A percentile compares a stretch with the other conserved stretches of the same genome.
These are phyloP conservation scores for Saccharomycopsis capsularis DNA, from an alignment of 805 yeast species.

Conservation along the genomic window DNA sequence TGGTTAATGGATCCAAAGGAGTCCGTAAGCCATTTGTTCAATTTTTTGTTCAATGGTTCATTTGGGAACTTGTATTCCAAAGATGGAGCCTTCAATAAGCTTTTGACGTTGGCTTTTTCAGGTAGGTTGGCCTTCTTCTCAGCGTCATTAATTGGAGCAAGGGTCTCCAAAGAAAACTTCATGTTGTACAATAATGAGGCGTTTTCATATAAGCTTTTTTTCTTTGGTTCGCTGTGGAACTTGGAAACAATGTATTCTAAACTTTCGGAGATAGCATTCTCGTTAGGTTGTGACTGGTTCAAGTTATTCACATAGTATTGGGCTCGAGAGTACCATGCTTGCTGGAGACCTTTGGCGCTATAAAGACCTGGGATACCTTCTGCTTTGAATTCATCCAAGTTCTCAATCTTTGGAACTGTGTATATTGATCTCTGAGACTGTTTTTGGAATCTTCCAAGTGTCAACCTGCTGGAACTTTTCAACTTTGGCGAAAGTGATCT, in stretches of 20 bases:
- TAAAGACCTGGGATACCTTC: constrained; percentile 45
- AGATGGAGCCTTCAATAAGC: constrained; percentile 40
- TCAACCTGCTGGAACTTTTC: neutral
- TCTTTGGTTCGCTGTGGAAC: constrained; percentile 23
- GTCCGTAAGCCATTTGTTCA: constrained; percentile 43
- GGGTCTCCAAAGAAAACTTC: constrained; percentile 31
- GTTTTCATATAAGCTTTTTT: constrained; percentile 31
- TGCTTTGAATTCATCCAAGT: constrained; percentile 25
- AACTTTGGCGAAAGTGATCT: neutral
- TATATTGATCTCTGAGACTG: constrained; percentile 11
- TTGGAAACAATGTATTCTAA: constrained; percentile 12
- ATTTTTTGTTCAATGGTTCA: constrained; percentile 30
- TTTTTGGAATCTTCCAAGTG: neutral
- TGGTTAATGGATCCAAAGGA: constrained; percentile 75
- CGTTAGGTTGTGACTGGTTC: constrained; percentile 28
- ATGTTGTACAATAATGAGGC: constrained; percentile 36
- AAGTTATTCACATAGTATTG: constrained; percentile 34
- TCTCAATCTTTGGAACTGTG: constrained; percentile 23
- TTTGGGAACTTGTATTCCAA: constrained; percentile 26
- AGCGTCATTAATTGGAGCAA: constrained; percentile 22
- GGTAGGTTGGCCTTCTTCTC: constrained; percentile 21
- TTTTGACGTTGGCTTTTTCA: constrained; percentile 18
- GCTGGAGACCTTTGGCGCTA: constrained; percentile 40
- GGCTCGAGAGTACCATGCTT: constrained; percentile 44
- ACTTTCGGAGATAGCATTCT: constrained; percentile 20